Conservation (phyloP, 192 early-diverging fungal genomes). For the Coemansia sp. region DNA sequence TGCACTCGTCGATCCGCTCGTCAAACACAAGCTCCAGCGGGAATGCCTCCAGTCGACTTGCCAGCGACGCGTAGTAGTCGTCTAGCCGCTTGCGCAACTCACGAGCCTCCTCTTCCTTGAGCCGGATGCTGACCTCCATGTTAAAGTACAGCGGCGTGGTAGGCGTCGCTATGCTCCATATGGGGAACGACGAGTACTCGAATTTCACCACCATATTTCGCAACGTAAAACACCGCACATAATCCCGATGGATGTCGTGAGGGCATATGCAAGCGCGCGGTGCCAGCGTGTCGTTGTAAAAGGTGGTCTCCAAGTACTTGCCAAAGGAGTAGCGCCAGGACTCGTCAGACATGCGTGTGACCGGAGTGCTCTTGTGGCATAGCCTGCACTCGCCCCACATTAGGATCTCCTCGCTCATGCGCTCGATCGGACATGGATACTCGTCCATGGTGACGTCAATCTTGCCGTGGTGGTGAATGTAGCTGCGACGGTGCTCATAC, state of each 20-base stretch:
- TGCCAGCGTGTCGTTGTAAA: slow-evolving; percentile 71
- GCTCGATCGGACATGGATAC: slow-evolving; percentile 59
- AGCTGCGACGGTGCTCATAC: slow-evolving; percentile 80
- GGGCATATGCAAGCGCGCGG: slow-evolving; percentile 73
- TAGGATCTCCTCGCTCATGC: slow-evolving; percentile 72
- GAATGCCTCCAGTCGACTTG: slow-evolving; percentile 77
- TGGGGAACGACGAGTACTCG: slow-evolving; percentile 59
- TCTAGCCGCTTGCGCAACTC: slow-evolving; percentile 67
- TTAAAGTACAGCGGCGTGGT: slow-evolving; percentile 49
- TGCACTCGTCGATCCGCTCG: slow-evolving; percentile 68
- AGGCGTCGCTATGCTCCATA: slow-evolving; percentile 44
- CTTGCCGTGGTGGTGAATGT: slow-evolving; percentile 79
- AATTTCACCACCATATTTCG: slow-evolving; percentile 78
- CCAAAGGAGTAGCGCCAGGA: slow-evolving; percentile 96
- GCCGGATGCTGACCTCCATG: slow-evolving; percentile 61
- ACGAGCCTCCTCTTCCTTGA: slow-evolving; percentile 77
- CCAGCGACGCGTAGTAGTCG: slow-evolving; percentile 84
- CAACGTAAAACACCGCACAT: slow-evolving; percentile 82
- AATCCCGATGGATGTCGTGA: slow-evolving; percentile 81
- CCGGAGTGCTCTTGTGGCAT: slow-evolving; percentile 71
- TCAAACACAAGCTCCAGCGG: slow-evolving; percentile 76
- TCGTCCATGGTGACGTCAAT: slow-evolving; percentile 76
- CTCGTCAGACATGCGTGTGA: slow-evolving; percentile 78
- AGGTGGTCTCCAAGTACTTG: slow-evolving; percentile 91
- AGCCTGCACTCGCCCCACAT: slow-evolving; percentile 89